Evolutionary conservation across 2,329 filamentous ascomycete species (phyloP).

Genomic region (Simplicillium aogashimaense): DNA sequence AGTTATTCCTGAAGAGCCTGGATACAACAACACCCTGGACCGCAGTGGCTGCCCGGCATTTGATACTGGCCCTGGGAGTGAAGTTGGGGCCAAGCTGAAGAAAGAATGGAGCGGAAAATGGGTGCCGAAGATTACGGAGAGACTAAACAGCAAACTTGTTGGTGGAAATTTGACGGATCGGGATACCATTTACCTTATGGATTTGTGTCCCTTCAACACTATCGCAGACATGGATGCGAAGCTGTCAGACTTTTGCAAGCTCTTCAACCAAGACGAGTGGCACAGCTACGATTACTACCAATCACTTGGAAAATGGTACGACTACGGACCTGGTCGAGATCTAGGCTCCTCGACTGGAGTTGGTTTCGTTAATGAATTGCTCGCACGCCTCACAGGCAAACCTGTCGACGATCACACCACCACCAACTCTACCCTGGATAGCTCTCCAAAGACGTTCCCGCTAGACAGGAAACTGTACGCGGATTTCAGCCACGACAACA

Average conservation of each 20-base stretch:
- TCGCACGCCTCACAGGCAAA: slow-evolving; percentile 63
- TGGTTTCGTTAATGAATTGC: slow-evolving; percentile 79
- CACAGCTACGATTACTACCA: slow-evolving; percentile 70
- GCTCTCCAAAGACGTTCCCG: slow-evolving; percentile 60
- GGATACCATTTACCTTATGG: slow-evolving; percentile 70
- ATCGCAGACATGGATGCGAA: slow-evolving; percentile 44
- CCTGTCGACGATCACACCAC: slow-evolving; percentile 64
- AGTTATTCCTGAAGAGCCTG: slow-evolving; percentile 57
- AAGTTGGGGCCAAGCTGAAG: slow-evolving; percentile 40
- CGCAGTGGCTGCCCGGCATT: slow-evolving; percentile 65
- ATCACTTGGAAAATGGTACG: slow-evolving; percentile 76
- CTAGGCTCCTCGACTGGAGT: slow-evolving; percentile 79
- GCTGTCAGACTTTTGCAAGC: slow-evolving; percentile 61
- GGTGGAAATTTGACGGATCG: slow-evolving; percentile 53
- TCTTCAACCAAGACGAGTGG: slow-evolving; percentile 72
- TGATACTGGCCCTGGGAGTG: slow-evolving; percentile 44
- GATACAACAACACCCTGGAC: slow-evolving; percentile 72
- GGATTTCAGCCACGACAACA: slow-evolving; percentile 89
- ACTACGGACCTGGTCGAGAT: slow-evolving; percentile 64
- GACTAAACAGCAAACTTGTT: slow-evolving; percentile 59
- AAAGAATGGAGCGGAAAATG: slow-evolving; percentile 53
- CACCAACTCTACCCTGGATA: slow-evolving; percentile 70
- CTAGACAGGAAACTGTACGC: slow-evolving; percentile 62
- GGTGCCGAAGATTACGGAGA: slow-evolving; percentile 53
- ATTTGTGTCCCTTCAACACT: slow-evolving; percentile 78